phyloP scores from a whole-genome alignment of 345 rosid genomes.

The Eucalyptus marginata region DNA sequence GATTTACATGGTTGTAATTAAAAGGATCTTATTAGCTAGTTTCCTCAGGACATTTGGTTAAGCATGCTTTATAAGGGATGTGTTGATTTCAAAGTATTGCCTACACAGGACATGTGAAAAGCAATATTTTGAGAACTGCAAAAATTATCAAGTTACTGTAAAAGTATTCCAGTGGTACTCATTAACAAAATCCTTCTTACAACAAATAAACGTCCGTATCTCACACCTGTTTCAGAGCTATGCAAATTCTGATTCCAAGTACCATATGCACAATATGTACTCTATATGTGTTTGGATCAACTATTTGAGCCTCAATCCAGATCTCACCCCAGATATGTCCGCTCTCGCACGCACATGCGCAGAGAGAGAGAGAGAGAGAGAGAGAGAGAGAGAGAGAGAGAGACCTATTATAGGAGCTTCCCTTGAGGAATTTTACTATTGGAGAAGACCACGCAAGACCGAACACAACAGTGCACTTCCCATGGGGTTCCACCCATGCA shows the following conservation, averaged over 20 bases:
- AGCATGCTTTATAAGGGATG: not conserved
- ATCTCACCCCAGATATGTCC: not conserved
- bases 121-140: not conserved
- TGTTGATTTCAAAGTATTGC: not conserved
- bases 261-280: not conserved
- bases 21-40: not conserved
- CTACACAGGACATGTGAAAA: not conserved
- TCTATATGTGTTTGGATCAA: not conserved
- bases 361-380: not conserved
- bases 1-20: not conserved
- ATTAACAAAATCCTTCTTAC: not conserved
- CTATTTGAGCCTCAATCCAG: not conserved
- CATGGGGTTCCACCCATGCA: constrained; percentile 99
- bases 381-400: not conserved
- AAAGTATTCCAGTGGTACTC: not conserved
- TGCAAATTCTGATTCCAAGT: not conserved
- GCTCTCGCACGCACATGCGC: not conserved
- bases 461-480: constrained; percentile 87
- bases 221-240: not conserved
- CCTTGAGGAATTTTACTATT: constrained; percentile 82
- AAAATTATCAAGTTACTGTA: not conserved
- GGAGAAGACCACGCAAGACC: constrained; percentile 99
- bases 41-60: not conserved
- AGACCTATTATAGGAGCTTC: constrained; percentile 83
- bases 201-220: not conserved